Base-by-base conservation (phyloP, 495 filamentous ascomycete genomes). In the Hyaloscypha hepaticicola region DNA sequence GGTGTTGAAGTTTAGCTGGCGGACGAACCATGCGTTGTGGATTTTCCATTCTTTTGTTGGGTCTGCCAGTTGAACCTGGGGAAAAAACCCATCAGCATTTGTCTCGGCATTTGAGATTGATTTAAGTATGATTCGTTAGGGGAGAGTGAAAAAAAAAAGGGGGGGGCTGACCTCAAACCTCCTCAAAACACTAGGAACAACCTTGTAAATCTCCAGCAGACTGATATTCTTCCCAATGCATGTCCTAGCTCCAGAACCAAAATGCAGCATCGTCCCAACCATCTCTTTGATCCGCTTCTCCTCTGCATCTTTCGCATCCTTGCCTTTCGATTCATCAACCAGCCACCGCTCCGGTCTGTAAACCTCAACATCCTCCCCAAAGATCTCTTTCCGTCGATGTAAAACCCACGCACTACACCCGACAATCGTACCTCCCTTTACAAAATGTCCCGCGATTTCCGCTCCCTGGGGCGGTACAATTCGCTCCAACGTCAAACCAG, bases 131-230 rank as follows among this genome's bases (percentile, higher is more conserved):
- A 6, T 7, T 6, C 31, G 31, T 6, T 12, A 33, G 12, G 6
- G 31, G 31, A 45, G 4, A 45, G 38, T 16, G 19, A 45, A 45
- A 16, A 5, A 16, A 72, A 19, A 26, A 7, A 53, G 25, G 25
- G 3, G 25, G 50, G 55, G 48, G 74, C 79, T 67, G 67, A 82
- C 81, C 72, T 90, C 86, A 74, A 91, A 94, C 62, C 83, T 76
- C 63, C 87, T 79, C 67, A 92, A 78, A 69, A 93, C 78, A 60
- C 82, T 89, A 48, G 90, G 89, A 58, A 92, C 85, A 61, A 93
- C 70, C 78, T 93, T 93, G 66, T 90, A 90, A 58, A 92, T 87
- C 80, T 93, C 90, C 73, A 93, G 66, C 75, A 89, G 72, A 59
- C 84, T 85, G 61, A 93, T 87, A 68, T 93, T 92, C 77, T 85